These are phyloP conservation scores for Collybiopsis luxurians DNA, from an alignment of 768 basidiomycete genomes.

Conservation along the genomic window DNA sequence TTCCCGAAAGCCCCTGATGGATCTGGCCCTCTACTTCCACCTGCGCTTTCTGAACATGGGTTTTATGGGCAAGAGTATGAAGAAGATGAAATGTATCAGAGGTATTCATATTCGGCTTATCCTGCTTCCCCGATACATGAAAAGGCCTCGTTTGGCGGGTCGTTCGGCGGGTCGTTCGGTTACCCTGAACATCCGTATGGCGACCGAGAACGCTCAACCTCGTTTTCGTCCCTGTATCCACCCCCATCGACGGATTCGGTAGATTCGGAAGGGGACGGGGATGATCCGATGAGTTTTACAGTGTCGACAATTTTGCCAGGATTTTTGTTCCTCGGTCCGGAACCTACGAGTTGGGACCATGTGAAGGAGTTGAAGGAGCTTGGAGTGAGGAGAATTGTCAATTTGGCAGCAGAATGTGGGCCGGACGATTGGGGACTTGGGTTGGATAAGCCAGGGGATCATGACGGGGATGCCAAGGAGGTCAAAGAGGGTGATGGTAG, in stretches of 20 bases:
- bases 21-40: constrained; percentile 6
- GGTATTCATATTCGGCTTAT: constrained; percentile 1
- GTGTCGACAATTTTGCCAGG: constrained; percentile 89
- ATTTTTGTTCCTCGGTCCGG: constrained; percentile 91
- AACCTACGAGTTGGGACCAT: constrained; percentile 72
- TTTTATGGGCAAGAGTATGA: constrained; percentile 2
- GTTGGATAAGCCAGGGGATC: background rate
- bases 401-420: constrained; percentile 90
- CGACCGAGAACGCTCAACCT: constrained; percentile 21
- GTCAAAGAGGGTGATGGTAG: constrained; percentile 22
- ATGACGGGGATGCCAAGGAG: background rate
- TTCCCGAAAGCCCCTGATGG: constrained; percentile 3
- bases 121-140: background rate
- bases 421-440: constrained; percentile 44
- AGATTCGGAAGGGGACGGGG: constrained; percentile 25
- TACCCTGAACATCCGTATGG: constrained; percentile 14
- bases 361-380: constrained; percentile 68
- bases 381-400: constrained; percentile 86
- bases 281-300: constrained; percentile 64
- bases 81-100: background rate
- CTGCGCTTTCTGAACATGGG: background rate
- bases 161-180: background rate
- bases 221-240: constrained; percentile 5
- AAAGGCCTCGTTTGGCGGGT: constrained; percentile 8
- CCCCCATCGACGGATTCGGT: constrained; percentile 47